Base-by-base conservation (phyloP, 2,329 filamentous ascomycete species). In the Pseudogymnoascus sp. region DNA sequence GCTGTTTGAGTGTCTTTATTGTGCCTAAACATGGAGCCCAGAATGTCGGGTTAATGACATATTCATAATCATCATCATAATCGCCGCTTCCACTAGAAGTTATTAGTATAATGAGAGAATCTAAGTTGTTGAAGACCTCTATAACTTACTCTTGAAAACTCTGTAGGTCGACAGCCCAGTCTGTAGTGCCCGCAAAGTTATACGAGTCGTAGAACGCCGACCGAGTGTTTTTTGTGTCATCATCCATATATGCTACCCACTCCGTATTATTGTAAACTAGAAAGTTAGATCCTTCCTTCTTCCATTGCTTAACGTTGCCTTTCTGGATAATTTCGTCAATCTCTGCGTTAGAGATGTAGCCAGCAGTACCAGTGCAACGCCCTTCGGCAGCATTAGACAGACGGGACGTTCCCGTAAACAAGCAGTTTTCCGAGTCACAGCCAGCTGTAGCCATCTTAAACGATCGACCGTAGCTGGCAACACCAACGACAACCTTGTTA, bases 151-250 rank as follows among this genome's bases (percentile, higher is more conserved):
- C 36, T 37, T 37, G 2, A 37, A 37, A 37, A 14, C 11, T 31
- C 34, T 69, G 63, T 14, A 77, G 65, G 64, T 77, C 74, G 34
- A 70, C 67, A 6, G 75, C 75, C 75, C 74, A 77, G 60, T 76
- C 71, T n/a, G 66, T 65, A n/a, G 65, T 74, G 1, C 75, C 75
- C 0, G 63, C 70, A 39, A 77, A 69, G 43, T 72, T 71, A 1
- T 69, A 41, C 0, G 23, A 37, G 34, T 70, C 28, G 63, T 71
- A 76, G 0, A 65, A 23, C 1, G 45, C 51, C 0, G 57, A 63
- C 5, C 75, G 70, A 1, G 21, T 13, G 0, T 28, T n/a, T 41
- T 74, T 75, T 14, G 45, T 73, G 0, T 51, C 63, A 5, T 63
- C 39, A 16, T 66, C 64, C 69, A 70, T 71, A 57, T 74, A 74